phyloP scores from a whole-genome alignment of 1,284 basidiomycete genomes.

The Thecaphora frezii region DNA sequence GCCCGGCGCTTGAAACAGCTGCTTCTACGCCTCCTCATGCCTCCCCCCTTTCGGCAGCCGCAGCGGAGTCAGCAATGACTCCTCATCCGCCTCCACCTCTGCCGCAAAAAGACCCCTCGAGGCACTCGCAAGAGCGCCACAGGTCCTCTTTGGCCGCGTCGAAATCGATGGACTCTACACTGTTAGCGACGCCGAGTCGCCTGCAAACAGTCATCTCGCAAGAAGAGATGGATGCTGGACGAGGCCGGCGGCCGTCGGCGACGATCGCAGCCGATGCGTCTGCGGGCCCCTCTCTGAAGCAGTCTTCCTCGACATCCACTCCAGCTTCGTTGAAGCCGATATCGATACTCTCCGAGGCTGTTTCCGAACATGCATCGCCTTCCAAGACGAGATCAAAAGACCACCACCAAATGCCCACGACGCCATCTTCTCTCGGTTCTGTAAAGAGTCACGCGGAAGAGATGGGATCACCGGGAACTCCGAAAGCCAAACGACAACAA shows the following conservation, averaged over 20 bases:
- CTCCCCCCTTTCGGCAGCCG: no score
- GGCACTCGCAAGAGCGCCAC: conserved; percentile 13
- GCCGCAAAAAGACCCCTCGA: conserved; percentile 12
- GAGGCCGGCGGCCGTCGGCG: no score
- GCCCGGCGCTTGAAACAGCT: no score
- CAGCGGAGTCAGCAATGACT: not conserved
- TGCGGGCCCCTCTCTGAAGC: no score
- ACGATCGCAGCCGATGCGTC: not conserved
- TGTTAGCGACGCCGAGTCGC: conserved; percentile 17
- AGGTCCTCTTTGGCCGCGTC: conserved; percentile 8
- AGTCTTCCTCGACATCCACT: conserved; percentile 1
- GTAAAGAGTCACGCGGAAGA: not conserved
- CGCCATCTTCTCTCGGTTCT: not conserved
- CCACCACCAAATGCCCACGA: not conserved
- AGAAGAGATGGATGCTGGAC: conserved; percentile 27
- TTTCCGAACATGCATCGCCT: not conserved
- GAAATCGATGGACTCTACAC: conserved; percentile 13
- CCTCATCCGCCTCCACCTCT: conserved; percentile 1
- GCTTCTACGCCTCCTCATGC: not conserved
- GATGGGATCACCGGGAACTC: not conserved
- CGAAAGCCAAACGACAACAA: not conserved
- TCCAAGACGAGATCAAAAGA: not conserved
- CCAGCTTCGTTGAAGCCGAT: conserved; percentile 2
- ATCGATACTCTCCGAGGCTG: not conserved
- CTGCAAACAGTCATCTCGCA: conserved; percentile 34